Evolutionary conservation across 805 yeast genomes (phyloP), one percentile per base, ranked within the genome.

Genomic region (Cyberlindnera suaveolens): DNA sequence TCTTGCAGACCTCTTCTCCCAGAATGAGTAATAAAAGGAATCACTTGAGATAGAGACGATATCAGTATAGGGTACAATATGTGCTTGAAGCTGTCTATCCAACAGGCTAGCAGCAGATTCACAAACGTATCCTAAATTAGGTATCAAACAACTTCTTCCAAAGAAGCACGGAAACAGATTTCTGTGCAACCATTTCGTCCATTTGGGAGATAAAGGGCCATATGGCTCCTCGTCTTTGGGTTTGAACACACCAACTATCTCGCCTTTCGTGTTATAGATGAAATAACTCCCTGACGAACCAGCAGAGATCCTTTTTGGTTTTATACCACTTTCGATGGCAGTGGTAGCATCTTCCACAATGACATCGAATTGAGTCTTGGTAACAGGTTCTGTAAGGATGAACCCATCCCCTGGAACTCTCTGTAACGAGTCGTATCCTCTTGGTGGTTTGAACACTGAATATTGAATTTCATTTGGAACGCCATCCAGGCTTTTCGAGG

Each of bases 161-260:
- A 83, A 83, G 56, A 81, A 82, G 52, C 88, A 83, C 3, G 90
- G 90, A 44, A 83, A 83, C 47, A 83, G 70, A 23, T 82, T 83
- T 50, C 89, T 60, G 56, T 83, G 89, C 4, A 81, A 57, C 89
- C 90, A 83, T 61, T 83, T 83, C 2, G 85, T 75, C 88, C 89
- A 80, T 57, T 83, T 83, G 1, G 90, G 89, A 4, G 85, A 77
- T 41, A 83, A 55, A 1, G 88, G 86, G 0, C 89, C 90, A 55
- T 83, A 83, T 0, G 89, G 90, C 52, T 83, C 89, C 58, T 83
- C 90, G 59, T 82, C 88, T 55, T 81, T 82, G 5, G 90, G 90
- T 57, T 83, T 83, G 66, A 83, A 83, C 2, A 83, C 79, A 0
- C 82, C 89, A 14, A 71, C 71, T 11, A 69, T 70, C 34, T 62